Evolutionary conservation across 805 yeast genomes (phyloP).

Genomic region (Isabelozyma heimii): DNA sequence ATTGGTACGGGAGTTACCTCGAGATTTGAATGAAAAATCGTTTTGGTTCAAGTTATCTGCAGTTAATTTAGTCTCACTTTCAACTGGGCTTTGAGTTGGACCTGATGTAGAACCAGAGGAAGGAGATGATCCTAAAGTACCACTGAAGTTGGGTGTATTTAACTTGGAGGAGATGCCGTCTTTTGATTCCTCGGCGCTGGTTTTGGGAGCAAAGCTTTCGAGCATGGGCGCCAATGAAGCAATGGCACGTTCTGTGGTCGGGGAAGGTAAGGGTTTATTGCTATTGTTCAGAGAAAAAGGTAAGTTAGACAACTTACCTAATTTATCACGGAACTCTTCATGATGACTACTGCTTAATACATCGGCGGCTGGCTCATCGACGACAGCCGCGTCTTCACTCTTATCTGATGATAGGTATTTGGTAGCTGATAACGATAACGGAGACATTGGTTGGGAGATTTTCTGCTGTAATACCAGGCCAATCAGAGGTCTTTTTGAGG

Average conservation of each 20-base stretch:
- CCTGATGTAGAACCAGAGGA: neutral
- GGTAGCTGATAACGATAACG: conserved; percentile 22
- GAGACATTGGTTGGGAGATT: conserved; percentile 33
- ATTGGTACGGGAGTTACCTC: conserved; percentile 5
- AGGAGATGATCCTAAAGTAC: neutral
- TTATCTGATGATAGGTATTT: conserved; percentile 5
- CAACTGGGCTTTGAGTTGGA: conserved; percentile 1
- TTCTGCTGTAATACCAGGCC: conserved; percentile 3
- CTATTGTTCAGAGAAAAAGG: neutral
- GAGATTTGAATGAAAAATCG: neutral
- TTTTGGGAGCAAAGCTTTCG: conserved; percentile 70
- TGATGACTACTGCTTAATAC: neutral
- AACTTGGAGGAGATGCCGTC: conserved; percentile 13
- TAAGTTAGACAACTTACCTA: neutral
- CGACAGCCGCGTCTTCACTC: neutral
- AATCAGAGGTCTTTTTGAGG: neutral
- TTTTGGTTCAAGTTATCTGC: conserved; percentile 1
- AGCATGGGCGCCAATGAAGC: conserved; percentile 79
- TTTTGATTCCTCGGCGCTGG: conserved; percentile 35
- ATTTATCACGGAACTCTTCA: neutral
- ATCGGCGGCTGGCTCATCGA: neutral
- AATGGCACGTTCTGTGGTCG: conserved; percentile 56
- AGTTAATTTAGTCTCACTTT: conserved; percentile 8
- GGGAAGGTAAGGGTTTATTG: conserved; percentile 12
- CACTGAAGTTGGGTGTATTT: conserved; percentile 4